phyloP scores from a whole-genome alignment of 352 stramenopile species.

The Phytophthora fragariaefolia region DNA sequence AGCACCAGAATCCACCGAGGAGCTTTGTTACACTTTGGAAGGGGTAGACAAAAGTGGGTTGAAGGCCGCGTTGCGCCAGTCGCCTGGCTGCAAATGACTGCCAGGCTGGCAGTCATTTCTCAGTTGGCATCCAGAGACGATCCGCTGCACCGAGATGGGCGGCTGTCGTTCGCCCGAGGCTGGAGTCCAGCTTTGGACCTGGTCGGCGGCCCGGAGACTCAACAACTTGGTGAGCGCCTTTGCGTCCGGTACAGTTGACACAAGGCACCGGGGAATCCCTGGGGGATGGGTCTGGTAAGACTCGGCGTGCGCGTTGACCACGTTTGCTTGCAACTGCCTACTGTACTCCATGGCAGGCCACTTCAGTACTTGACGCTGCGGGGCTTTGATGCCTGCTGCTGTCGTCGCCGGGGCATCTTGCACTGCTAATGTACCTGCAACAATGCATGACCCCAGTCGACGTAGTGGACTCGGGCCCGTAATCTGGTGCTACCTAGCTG shows the following conservation, averaged over 20 bases:
- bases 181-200: too few relatives aligned
- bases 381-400: background rate
- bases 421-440: background rate
- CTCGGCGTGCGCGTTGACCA: background rate
- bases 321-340: background rate
- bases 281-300: conserved; percentile 22
- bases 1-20: background rate
- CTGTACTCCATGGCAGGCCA: conserved; percentile 20
- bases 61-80: background rate
- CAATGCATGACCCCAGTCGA: background rate
- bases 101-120: too few relatives aligned
- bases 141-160: conserved; percentile 17
- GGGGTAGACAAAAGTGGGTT: conserved; percentile 6
- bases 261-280: background rate
- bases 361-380: background rate
- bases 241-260: conserved; percentile 3
- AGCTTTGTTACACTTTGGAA: too few relatives aligned
- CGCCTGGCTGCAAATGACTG: conserved; percentile 17
- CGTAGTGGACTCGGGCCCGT: background rate
- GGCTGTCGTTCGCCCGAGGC: too few relatives aligned
- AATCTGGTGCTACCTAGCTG: background rate
- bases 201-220: conserved; percentile 2
- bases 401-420: background rate
- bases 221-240: conserved; percentile 21
- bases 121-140: conserved; percentile 22